These are phyloP conservation scores for Lepiota venenata DNA, from an alignment of 768 basidiomycete species.

Conservation along the genomic window DNA sequence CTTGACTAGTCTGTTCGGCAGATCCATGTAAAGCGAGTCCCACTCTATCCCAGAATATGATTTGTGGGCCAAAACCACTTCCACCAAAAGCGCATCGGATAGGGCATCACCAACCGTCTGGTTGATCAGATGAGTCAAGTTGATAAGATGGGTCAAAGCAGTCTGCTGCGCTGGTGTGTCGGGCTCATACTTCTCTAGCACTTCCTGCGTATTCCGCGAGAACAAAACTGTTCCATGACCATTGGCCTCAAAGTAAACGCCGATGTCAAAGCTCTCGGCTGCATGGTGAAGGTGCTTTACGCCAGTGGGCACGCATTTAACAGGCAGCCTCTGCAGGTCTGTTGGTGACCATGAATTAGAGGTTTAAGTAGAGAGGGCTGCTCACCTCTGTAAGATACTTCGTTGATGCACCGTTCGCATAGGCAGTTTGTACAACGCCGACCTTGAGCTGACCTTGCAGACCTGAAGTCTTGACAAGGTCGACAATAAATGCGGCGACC, in stretches of 20 bases:
- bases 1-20: conserved; percentile 94
- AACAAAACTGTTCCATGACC: conserved; percentile 98
- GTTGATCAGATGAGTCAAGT: conserved; percentile 85
- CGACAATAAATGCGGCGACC: conserved; percentile 89
- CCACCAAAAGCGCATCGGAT: conserved; percentile 94
- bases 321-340: conserved; percentile 75
- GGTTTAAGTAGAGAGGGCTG: conserved; percentile 5
- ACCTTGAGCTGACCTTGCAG: conserved; percentile 76
- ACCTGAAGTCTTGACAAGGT: conserved; percentile 82
- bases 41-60: conserved; percentile 82
- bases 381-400: conserved; percentile 82
- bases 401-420: conserved; percentile 96
- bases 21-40: conserved; percentile 90
- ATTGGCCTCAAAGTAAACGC: conserved; percentile 99
- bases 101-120: conserved; percentile 98
- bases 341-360: not conserved
- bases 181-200: conserved; percentile 61
- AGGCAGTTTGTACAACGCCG: conserved; percentile 97
- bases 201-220: conserved; percentile 68
- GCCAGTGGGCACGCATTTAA: conserved; percentile 93
- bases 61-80: conserved; percentile 86
- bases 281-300: conserved; percentile 99
- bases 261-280: conserved; percentile 88
- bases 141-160: conserved; percentile 71
- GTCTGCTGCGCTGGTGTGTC: conserved; percentile 80